These are phyloP conservation scores for Aspergillus pseudoviridinutans DNA, from an alignment of 2,329 filamentous ascomycete genomes.

Conservation along the genomic window DNA sequence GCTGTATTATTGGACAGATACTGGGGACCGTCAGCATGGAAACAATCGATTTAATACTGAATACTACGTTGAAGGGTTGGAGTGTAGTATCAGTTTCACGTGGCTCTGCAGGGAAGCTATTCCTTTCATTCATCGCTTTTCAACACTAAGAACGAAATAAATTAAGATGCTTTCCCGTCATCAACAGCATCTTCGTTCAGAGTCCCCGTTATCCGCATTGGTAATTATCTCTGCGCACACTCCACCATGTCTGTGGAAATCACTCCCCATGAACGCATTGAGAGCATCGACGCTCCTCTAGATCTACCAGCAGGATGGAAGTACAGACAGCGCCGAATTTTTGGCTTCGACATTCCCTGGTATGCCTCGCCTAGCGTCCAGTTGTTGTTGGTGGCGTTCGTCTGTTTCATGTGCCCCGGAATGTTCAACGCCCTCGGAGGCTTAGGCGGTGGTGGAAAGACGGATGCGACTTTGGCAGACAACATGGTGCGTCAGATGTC, in stretches of 20 bases:
- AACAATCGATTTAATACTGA: not conserved
- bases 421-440: conserved; percentile 63
- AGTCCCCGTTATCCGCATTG: not conserved
- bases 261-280: not conserved
- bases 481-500: conserved; percentile 36
- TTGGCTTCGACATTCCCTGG: conserved; percentile 51
- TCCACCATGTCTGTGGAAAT: not conserved
- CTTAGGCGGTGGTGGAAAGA: conserved; percentile 57
- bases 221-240: not conserved
- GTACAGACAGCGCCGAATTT: conserved; percentile 56
- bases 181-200: not conserved
- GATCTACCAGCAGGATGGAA: conserved; percentile 35
- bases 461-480: conserved; percentile 50
- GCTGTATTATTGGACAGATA: not conserved
- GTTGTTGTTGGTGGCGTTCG: conserved; percentile 61
- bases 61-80: not conserved
- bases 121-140: not conserved
- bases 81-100: not conserved
- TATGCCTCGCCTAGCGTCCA: conserved; percentile 69
- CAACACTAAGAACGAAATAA: not conserved
- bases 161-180: not conserved
- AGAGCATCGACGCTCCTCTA: not conserved
- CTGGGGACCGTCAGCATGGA: not conserved
- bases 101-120: not conserved
- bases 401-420: conserved; percentile 65